Base-by-base conservation (phyloP, 2,329 filamentous ascomycete genomes). In the Pseudogymnoascus sp. region DNA sequence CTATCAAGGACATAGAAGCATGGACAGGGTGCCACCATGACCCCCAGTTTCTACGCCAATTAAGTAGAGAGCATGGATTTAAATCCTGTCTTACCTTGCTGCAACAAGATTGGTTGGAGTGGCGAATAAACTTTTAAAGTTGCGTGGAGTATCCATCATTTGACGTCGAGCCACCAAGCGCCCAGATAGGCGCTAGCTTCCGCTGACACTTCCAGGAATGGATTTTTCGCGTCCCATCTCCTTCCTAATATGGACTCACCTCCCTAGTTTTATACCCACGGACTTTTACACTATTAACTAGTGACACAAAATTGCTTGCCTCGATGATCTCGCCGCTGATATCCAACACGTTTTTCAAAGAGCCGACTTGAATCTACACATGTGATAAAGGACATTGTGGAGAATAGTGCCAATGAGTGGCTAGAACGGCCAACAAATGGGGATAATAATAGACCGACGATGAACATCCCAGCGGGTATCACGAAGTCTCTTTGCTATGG, bases 111-210 rank as follows among this genome's bases (percentile, higher is more conserved):
- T 36, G 17, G 23, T 13, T 60, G 28, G 19, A 11, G n/a, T 28
- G 53, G n/a, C 33, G n/a, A 23, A 60, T 17, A 60, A 17, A 33
- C 26, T 60, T 19, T 17, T 17, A 13, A 19, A 60, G 17, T 35
- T 60, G 15, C 8, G 35, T 26, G 13, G 28, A 28, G 28, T 3
- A 31, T 33, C 50, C 10, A 31, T 17, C 11, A 33, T 35, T 60
- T 36, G 53, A 36, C 53, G 33, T 60, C 53, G 53, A 36, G 28
- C n/a, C 53, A n/a, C 53, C 31, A 60, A 38, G 57, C 35, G 57
- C 23, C 17, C 9, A 60, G 31, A 36, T 13, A 36, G 57, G 57
- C 44, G 57, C 35, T 19, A 60, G 57, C 57, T 60, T 35, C 35
- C 57, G 31, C 57, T 38, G 26, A 21, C 31, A 60, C 31, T 60